These are phyloP conservation scores for Colletotrichum sansevieriae DNA, from an alignment of 2,329 filamentous ascomycete species.

Conservation along the genomic window DNA sequence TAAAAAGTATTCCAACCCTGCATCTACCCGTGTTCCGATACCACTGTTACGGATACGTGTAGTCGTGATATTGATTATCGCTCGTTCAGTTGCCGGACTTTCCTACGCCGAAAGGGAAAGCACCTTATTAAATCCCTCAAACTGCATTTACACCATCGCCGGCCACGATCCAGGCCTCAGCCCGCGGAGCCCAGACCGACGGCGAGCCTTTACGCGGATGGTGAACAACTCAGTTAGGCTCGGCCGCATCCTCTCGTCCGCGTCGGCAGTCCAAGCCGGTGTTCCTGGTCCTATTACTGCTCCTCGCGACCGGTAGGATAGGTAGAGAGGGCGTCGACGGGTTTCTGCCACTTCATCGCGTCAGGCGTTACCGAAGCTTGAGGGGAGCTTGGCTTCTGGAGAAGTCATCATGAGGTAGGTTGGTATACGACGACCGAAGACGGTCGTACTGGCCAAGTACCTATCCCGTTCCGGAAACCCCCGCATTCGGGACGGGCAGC, in stretches of 20 bases:
- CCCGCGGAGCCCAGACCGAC: slow-evolving; percentile 24
- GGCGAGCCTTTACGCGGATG: slow-evolving; percentile 10
- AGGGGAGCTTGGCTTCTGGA: background rate
- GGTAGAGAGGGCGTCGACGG: background rate
- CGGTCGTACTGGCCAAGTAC: slow-evolving; percentile 25
- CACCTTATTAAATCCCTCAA: slow-evolving; percentile 5
- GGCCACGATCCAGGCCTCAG: slow-evolving; percentile 20
- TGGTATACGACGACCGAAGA: slow-evolving; percentile 12
- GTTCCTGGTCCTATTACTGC: background rate
- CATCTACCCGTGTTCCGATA: background rate
- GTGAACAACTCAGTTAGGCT: slow-evolving; percentile 11
- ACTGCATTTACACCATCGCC: background rate
- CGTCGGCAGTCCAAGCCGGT: background rate
- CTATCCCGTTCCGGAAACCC: slow-evolving; percentile 38
- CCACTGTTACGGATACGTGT: background rate
- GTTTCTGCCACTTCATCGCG: slow-evolving; percentile 12
- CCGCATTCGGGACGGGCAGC: slow-evolving; percentile 19
- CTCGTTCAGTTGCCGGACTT: slow-evolving; percentile 15
- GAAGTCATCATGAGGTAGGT: background rate
- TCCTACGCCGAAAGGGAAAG: slow-evolving; percentile 5
- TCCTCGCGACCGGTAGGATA: background rate
- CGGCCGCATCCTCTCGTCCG: slow-evolving; percentile 6
- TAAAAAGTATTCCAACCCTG: background rate
- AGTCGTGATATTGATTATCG: background rate
- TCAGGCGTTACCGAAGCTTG: slow-evolving; percentile 21